phyloP scores from a whole-genome alignment of 1,284 basidiomycete species.

The Ceratobasidium sp. region DNA sequence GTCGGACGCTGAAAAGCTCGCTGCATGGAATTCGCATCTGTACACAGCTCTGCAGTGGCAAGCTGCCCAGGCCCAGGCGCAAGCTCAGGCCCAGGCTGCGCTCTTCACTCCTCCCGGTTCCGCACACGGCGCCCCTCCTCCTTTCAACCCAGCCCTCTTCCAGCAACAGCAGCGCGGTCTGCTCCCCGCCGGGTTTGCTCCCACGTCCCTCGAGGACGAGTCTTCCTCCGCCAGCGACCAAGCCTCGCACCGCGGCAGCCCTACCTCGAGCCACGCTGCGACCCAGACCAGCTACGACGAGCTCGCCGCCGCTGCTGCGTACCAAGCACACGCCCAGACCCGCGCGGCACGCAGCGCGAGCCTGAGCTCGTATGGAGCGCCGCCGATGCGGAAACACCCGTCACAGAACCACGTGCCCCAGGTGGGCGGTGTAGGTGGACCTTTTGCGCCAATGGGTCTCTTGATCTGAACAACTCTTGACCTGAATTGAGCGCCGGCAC shows the following conservation, averaged over 20 bases:
- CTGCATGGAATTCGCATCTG: slow-evolving; percentile 56
- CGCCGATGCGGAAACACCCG: slow-evolving; percentile 37
- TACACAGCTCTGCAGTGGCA: slow-evolving; percentile 51
- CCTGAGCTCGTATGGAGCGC: slow-evolving; percentile 24
- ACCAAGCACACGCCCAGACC: slow-evolving; percentile 21
- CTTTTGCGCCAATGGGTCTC: slow-evolving; percentile 42
- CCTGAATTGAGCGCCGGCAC: slow-evolving; percentile 15
- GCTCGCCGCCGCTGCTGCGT: slow-evolving; percentile 17
- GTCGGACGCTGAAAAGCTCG: slow-evolving; percentile 55
- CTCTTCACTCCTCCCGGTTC: slow-evolving; percentile 45
- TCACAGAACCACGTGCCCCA: slow-evolving; percentile 42
- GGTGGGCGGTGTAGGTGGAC: slow-evolving; percentile 36
- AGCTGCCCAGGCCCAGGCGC: slow-evolving; percentile 26
- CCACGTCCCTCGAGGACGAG: slow-evolving; percentile 1
- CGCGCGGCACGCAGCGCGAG: slow-evolving; percentile 43
- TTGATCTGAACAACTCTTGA: slow-evolving; percentile 14
- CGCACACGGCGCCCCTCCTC: slow-evolving; percentile 40
- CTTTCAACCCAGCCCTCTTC: slow-evolving; percentile 12
- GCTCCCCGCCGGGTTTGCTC: neutral
- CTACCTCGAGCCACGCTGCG: slow-evolving; percentile 20
- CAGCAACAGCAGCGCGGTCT: slow-evolving; percentile 23
- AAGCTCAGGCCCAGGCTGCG: slow-evolving; percentile 41
- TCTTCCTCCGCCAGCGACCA: slow-evolving; percentile 9
- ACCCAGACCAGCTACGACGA: slow-evolving; percentile 41
- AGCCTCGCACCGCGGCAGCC: slow-evolving; percentile 5